Base-by-base conservation (phyloP, 2,329 filamentous ascomycete genomes). In the Xylaria sp. region DNA sequence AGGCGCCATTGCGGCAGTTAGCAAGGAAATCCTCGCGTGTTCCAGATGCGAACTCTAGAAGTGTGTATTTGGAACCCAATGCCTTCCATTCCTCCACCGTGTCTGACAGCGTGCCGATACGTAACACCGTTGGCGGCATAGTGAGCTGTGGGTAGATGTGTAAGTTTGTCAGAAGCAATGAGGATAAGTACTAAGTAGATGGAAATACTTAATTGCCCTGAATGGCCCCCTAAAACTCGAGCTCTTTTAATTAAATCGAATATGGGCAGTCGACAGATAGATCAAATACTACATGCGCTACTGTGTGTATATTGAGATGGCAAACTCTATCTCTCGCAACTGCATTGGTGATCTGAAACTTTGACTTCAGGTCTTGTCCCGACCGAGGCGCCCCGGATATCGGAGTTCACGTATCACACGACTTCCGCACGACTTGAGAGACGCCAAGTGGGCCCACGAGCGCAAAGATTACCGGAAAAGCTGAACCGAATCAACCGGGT, bases 21-120 rank as follows among this genome's bases (percentile, higher is more conserved):
- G 66, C 64, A 1, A 78, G 74, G 67, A 78, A 78, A 5, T 76
- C 63, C 18, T 66, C 71, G 7, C 75, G 72, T n/a, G 73, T 75
- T 2, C 73, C 73, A 12, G 63, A 55, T 49, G 62, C 70, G 48
- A 75, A 76, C 60, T 75, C 73, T 3, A 77, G 70, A 18, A 77
- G 74, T 0, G 28, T 71, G 71, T 77, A 78, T 54, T 78, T 78
- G 57, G 70, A 72, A 20, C 73, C 25, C 0, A 78, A 69, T 0
- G 74, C 60, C 31, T 70, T 52, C 76, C 76, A 78, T 60, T 74
- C 74, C 20, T 66, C 28, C 13, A 69, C 66, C 1, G 71, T 62
- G 41, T 77, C 74, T 2, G 67, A 55, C 1, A 78, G 48, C 10
- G 59, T 61, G 28, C 75, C 75, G 23, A 78, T 76, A 43, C 75